Conservation (phyloP, 306 rosid genomes). For the Fragaria ananassa region DNA sequence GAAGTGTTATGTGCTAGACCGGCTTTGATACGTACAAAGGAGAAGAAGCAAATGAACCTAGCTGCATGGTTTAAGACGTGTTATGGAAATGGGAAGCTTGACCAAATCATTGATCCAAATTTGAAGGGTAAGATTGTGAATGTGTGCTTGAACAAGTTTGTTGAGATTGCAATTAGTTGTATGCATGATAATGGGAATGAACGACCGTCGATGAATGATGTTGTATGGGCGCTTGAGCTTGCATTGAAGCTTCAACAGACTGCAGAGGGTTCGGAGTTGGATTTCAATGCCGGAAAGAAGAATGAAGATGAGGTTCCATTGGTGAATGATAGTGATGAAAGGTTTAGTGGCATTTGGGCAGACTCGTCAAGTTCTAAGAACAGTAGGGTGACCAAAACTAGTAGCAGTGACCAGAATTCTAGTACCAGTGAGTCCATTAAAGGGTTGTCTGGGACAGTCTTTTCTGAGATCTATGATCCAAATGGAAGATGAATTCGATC, state of each 20-base stretch:
- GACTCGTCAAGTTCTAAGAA: background rate
- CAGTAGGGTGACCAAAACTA: background rate
- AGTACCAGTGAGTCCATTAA: constrained; percentile 1
- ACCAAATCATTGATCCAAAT: constrained; percentile 35
- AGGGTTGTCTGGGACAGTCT: background rate
- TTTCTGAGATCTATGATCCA: constrained; percentile 15
- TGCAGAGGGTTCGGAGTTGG: background rate
- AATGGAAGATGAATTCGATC: background rate
- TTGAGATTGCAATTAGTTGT: constrained; percentile 43
- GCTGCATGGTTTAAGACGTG: constrained; percentile 35
- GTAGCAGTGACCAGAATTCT: constrained; percentile 1
- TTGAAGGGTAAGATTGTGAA: constrained; percentile 35
- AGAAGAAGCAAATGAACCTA: constrained; percentile 28
- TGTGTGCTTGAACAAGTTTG: constrained; percentile 20
- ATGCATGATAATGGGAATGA: constrained; percentile 38
- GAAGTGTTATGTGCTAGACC: constrained; percentile 19
- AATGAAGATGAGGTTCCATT: background rate
- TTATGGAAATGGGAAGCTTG: constrained; percentile 18
- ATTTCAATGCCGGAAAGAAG: background rate
- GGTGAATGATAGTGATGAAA: background rate
- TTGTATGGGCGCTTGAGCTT: constrained; percentile 32
- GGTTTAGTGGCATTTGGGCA: constrained; percentile 6
- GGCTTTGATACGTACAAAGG: background rate
- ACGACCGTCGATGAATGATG: constrained; percentile 50
- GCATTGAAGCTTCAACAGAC: constrained; percentile 42